Conservation (phyloP, 192 early-diverging fungal genomes). For the Backusella macrospora region DNA sequence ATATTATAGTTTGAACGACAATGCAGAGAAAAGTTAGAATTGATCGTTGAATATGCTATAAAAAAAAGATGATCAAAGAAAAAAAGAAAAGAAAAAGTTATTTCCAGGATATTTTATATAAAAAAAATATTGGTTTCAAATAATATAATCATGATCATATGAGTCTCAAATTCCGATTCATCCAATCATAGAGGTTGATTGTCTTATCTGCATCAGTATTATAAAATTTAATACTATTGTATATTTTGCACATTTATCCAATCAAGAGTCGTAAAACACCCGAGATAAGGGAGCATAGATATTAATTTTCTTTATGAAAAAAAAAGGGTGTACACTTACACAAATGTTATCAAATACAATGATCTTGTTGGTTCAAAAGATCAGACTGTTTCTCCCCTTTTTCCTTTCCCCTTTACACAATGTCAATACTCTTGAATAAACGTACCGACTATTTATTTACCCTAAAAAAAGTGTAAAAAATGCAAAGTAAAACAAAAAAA, state of each 20-base stretch:
- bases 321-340: not conserved
- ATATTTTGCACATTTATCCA: conserved; percentile 21
- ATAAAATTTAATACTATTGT: conserved; percentile 16
- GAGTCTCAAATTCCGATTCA: conserved; percentile 19
- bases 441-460: not conserved
- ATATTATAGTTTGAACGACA: not conserved
- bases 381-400: conserved; percentile 8
- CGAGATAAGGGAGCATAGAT: conserved; percentile 18
- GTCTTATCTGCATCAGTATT: conserved; percentile 33
- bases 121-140: not conserved
- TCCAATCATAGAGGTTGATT: not conserved
- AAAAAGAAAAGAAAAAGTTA: conserved; percentile 17
- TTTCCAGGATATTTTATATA: conserved; percentile 2
- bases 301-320: not conserved
- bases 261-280: conserved; percentile 14
- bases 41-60: not conserved
- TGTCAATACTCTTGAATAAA: conserved; percentile 15
- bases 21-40: conserved; percentile 25
- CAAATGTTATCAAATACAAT: not conserved
- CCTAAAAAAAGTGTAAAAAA: not conserved
- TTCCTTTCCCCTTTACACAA: conserved; percentile 2
- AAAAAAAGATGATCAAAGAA: not conserved
- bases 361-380: conserved; percentile 20
- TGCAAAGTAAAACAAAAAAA: not conserved
- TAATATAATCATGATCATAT: not conserved